Evolutionary conservation across 2,329 filamentous ascomycete genomes (phyloP), one percentile per base, ranked within the genome.

Genomic region (Curvularia eragrostidis): DNA sequence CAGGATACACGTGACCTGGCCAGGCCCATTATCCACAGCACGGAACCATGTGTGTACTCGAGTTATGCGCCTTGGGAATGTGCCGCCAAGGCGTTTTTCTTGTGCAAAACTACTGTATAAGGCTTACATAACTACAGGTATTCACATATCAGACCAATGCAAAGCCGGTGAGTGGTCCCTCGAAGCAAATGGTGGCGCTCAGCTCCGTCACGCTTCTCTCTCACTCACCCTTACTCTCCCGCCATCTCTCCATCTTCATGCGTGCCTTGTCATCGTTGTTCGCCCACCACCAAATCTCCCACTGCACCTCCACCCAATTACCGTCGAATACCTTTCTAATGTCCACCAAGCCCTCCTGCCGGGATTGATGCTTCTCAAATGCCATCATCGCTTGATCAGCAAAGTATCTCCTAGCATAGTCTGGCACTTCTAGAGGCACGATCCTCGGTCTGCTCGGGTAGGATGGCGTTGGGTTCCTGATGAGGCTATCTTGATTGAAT

Each of bases 211-310:
- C 13, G 13, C 12, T 34, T 34, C 32, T 34, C 10, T 8, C 28
- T 12, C 6, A 18, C 34, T 5, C 15, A 18, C 5, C 15, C 34
- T 36, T 18, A 8, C 34, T 36, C 5, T 34, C 32, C n/a, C 28
- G 32, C 66, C 67, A 66, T 46, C 67, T 66, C 50, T 65, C 58
- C 54, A 70, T 63, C 52, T 64, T 66, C 19, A 56, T 58, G 23
- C 59, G 61, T 15, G 65, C 67, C 48, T 71, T 68, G 6, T 67
- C 66, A 26, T 67, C 67, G 28, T 63, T 62, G 7, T 62, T 61
- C 9, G 66, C 68, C 69, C 67, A 72, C 67, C 66, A 70, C 69
- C 62, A 72, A 12, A 71, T 50, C 42, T 30, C 52, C 69, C 66
- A 70, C 54, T 61, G 48, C 0, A 49, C 46, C 15, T 48, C 48